These are phyloP conservation scores for Pseudocercospora pini-densiflorae DNA, from an alignment of 2,329 filamentous ascomycete species.

Conservation along the genomic window DNA sequence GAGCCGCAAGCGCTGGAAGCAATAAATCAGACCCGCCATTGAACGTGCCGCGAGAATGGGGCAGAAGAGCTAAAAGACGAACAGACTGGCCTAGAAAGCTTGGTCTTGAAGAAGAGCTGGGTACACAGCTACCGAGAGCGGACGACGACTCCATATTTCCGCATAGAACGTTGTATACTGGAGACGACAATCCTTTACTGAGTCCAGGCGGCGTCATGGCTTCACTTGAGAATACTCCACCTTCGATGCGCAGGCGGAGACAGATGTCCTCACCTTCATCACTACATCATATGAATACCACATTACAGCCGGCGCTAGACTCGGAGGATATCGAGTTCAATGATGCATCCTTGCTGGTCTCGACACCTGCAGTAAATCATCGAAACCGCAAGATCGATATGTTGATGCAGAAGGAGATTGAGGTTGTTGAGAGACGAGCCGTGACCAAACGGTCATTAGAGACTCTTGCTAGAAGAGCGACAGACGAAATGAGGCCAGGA, in stretches of 20 bases:
- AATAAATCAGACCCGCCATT: slow-evolving; percentile 49
- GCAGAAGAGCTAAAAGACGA: slow-evolving; percentile 46
- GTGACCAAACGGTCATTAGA: slow-evolving; percentile 22
- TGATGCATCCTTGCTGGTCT: slow-evolving; percentile 51
- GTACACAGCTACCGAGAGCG: slow-evolving; percentile 7
- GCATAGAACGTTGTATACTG: slow-evolving; percentile 32
- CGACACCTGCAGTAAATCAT: slow-evolving; percentile 49
- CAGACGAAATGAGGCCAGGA: slow-evolving; percentile 10
- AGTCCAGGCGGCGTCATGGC: slow-evolving; percentile 35
- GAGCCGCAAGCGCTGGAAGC: slow-evolving; percentile 39
- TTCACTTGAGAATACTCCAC: slow-evolving; percentile 50
- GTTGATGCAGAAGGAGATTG: slow-evolving; percentile 48
- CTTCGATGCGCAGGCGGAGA: slow-evolving; percentile 38
- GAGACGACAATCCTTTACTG: slow-evolving; percentile 35
- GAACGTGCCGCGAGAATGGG: slow-evolving; percentile 53
- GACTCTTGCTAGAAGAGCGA: not conserved
- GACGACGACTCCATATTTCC: slow-evolving; percentile 31
- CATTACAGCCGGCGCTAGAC: slow-evolving; percentile 34
- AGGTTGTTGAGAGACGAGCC: slow-evolving; percentile 40
- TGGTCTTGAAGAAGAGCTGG: slow-evolving; percentile 30
- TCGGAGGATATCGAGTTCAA: slow-evolving; percentile 50
- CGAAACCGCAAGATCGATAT: slow-evolving; percentile 45
- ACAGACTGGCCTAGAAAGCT: slow-evolving; percentile 49
- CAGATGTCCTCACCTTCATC: slow-evolving; percentile 29
- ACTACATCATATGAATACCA: slow-evolving; percentile 35